phyloP scores from a whole-genome alignment of 2,329 filamentous ascomycete genomes.

The Sordariomycetes sp. region DNA sequence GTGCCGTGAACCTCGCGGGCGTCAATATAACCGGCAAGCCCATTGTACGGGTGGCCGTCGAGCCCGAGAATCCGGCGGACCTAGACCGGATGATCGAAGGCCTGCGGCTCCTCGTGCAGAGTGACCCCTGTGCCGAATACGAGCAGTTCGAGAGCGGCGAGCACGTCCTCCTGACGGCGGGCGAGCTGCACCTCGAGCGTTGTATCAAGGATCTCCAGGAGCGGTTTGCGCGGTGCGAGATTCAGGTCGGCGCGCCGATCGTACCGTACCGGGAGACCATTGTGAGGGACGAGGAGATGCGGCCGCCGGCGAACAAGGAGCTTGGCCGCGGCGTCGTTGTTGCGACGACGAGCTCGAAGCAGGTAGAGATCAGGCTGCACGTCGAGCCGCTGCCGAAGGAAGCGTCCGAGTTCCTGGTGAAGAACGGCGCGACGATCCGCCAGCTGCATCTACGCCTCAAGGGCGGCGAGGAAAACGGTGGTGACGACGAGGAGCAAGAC shows the following conservation, averaged over 20 bases:
- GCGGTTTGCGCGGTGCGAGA: slow-evolving; percentile 84
- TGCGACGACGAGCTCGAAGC: slow-evolving; percentile 69
- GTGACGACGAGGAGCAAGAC: slow-evolving; percentile 17
- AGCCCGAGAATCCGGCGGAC: slow-evolving; percentile 80
- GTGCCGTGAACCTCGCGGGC: slow-evolving; percentile 81
- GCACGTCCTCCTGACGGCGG: slow-evolving; percentile 87
- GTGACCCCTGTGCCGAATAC: slow-evolving; percentile 91
- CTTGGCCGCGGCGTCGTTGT: slow-evolving; percentile 72
- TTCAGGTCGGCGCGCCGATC: slow-evolving; percentile 86
- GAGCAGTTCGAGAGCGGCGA: slow-evolving; percentile 88
- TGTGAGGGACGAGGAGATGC: slow-evolving; percentile 80
- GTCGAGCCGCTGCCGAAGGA: slow-evolving; percentile 66
- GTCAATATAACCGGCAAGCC: slow-evolving; percentile 69
- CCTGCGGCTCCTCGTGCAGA: slow-evolving; percentile 76
- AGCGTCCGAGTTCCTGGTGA: slow-evolving; percentile 75
- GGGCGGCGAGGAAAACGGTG: slow-evolving; percentile 18
- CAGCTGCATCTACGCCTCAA: slow-evolving; percentile 61
- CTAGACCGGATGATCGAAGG: slow-evolving; percentile 91
- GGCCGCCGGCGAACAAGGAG: slow-evolving; percentile 71
- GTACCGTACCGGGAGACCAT: slow-evolving; percentile 94
- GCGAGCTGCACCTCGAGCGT: slow-evolving; percentile 85
- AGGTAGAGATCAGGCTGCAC: slow-evolving; percentile 62
- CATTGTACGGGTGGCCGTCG: slow-evolving; percentile 91
- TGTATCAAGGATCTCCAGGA: slow-evolving; percentile 90
- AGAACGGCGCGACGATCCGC: slow-evolving; percentile 69